Conservation (phyloP, 108 stramenopile species). For the Pseudonitzschia delicatissima region DNA sequence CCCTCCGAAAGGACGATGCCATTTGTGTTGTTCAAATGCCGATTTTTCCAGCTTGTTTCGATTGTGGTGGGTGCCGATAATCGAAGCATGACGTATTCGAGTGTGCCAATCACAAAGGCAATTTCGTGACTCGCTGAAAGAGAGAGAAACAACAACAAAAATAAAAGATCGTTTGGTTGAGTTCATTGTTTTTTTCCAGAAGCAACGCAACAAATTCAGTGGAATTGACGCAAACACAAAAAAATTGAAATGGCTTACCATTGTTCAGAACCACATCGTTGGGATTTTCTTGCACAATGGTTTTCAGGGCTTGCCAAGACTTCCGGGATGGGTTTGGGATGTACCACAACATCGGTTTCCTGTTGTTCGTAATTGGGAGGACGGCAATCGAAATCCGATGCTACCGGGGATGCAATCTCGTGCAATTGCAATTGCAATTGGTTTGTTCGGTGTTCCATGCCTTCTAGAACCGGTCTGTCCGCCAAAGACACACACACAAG, state of each 20-base stretch:
- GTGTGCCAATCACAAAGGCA: conserved; percentile 54
- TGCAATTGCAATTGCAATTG: conserved; percentile 7
- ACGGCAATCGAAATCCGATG: conserved; percentile 70
- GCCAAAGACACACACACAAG: conserved; percentile 71
- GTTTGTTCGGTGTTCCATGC: conserved; percentile 50
- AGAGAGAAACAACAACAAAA: too few species aligned
- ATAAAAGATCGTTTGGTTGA: too few species aligned
- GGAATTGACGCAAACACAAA: too few species aligned
- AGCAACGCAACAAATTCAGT: too few species aligned
- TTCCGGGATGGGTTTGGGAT: conserved; percentile 79
- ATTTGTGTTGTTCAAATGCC: conserved; percentile 16
- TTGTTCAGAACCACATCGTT: conserved; percentile 22
- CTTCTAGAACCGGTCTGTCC: conserved; percentile 50
- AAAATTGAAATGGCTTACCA: too few species aligned
- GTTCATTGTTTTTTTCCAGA: too few species aligned
- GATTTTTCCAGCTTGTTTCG: conserved; percentile 29
- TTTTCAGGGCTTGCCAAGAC: conserved; percentile 54
- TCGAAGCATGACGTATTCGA: conserved; percentile 64
- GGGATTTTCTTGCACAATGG: conserved; percentile 26
- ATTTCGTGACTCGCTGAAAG: conserved; percentile 62
- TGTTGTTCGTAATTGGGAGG: conserved; percentile 46
- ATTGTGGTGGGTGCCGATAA: conserved; percentile 43
- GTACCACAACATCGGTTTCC: conserved; percentile 43
- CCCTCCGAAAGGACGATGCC: conserved; percentile 43
- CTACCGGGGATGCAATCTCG: conserved; percentile 3